phyloP scores from a whole-genome alignment of 139 green algal genomes.

The Picocystis salinarum region DNA sequence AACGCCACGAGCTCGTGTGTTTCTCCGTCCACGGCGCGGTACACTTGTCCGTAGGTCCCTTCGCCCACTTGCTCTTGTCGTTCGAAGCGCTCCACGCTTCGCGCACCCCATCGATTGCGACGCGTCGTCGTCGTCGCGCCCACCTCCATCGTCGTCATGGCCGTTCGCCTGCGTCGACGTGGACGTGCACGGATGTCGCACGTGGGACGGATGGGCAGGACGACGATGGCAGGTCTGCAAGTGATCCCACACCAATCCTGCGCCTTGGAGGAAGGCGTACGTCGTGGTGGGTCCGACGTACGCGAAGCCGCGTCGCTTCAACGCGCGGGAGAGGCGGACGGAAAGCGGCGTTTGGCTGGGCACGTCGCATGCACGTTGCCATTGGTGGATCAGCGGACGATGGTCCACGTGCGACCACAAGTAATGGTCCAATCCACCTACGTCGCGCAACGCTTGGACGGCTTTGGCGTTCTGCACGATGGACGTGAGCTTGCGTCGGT shows the following conservation, averaged over 20 bases:
- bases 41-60: constrained; percentile 29
- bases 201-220: no score
- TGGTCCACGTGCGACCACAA: constrained; percentile 5
- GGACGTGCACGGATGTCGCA: no score
- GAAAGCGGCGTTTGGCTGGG: constrained; percentile 6
- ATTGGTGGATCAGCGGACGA: constrained; percentile 1
- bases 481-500: constrained; percentile 10
- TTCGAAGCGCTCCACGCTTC: constrained; percentile 1
- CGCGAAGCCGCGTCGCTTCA: constrained; percentile 14
- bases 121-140: not conserved
- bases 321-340: constrained; percentile 6
- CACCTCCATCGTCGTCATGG: no score
- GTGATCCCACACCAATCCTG: constrained; percentile 17
- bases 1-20: constrained; percentile 46
- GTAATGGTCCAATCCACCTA: constrained; percentile 10
- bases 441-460: constrained; percentile 6
- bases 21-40: constrained; percentile 21
- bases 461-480: constrained; percentile 11
- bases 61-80: constrained; percentile 8
- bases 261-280: constrained; percentile 21
- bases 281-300: constrained; percentile 18
- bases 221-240: no score
- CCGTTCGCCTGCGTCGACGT: no score
- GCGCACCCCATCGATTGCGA: not conserved
- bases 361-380: not conserved